A percentile compares a stretch with the other conserved stretches of the same genome.
Evolutionary conservation across 345 rosid species (phyloP).

Genomic region (Nephelium lappaceum): DNA sequence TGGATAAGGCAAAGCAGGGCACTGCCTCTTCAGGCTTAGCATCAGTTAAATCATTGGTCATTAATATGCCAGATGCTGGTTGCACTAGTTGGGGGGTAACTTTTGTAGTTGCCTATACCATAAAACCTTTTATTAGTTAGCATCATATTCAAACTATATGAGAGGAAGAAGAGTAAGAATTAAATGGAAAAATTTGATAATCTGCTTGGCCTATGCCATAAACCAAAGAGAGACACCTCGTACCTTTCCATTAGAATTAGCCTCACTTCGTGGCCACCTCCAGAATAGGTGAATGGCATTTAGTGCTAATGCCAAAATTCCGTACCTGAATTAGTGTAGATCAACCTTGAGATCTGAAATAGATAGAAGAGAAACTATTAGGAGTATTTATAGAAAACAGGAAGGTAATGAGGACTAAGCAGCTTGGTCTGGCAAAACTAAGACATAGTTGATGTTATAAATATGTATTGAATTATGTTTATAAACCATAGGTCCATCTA

Average conservation of each 20-base stretch:
- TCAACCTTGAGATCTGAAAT: conserved; percentile 42
- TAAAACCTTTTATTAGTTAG: neutral
- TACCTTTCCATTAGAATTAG: conserved; percentile 40
- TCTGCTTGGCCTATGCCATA: neutral
- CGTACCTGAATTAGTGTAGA: conserved; percentile 44
- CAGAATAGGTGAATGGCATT: conserved; percentile 40
- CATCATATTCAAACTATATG: neutral
- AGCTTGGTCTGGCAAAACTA: neutral
- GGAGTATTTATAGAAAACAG: neutral
- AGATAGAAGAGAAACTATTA: neutral
- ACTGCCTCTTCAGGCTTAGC: conserved; percentile 27
- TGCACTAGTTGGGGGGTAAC: conserved; percentile 32
- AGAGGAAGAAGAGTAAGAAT: neutral
- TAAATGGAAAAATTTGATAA: neutral
- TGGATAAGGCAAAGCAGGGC: conserved; percentile 43
- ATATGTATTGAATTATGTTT: neutral
- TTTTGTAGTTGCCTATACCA: conserved; percentile 43
- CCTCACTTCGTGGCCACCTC: conserved; percentile 41
- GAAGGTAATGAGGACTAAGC: neutral
- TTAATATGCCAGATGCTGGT: conserved; percentile 33
- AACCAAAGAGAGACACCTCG: neutral
- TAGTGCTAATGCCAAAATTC: conserved; percentile 42
- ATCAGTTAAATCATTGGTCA: conserved; percentile 39
- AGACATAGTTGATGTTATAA: neutral
- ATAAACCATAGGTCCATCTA: neutral